Percentiles rank a stretch among this genome's conserved stretches.
phyloP scores from a whole-genome alignment of 2,329 filamentous ascomycete genomes.

The Diplodia scrobiculata region DNA sequence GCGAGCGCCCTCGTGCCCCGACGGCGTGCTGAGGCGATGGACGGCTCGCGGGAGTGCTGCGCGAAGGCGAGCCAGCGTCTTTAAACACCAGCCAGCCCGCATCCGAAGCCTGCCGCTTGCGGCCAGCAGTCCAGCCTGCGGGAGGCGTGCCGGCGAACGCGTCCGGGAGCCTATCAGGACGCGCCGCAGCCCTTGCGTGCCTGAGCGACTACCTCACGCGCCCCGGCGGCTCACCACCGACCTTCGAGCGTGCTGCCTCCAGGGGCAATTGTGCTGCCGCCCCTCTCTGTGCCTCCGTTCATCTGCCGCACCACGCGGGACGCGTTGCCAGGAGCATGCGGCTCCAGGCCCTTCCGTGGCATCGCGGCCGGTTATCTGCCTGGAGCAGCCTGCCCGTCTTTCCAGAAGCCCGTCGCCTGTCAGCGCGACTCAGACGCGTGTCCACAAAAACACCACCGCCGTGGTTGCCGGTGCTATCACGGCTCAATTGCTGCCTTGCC shows the following conservation, averaged over 20 bases:
- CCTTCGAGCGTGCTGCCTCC: neutral
- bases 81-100: conserved; percentile 21
- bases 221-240: conserved; percentile 5
- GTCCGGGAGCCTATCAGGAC: conserved; percentile 24
- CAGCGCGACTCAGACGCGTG: conserved; percentile 2
- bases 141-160: conserved; percentile 9
- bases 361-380: neutral
- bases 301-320: neutral
- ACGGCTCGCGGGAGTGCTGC: neutral
- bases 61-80: conserved; percentile 1
- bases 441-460: conserved; percentile 20
- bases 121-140: conserved; percentile 2
- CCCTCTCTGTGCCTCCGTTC: neutral
- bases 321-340: neutral
- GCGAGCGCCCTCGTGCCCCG: neutral
- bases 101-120: conserved; percentile 14
- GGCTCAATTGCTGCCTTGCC: conserved; percentile 15
- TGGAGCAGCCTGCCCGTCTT: neutral
- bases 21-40: neutral
- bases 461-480: conserved; percentile 22
- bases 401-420: conserved; percentile 2
- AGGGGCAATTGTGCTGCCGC: neutral
- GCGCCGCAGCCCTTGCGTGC: conserved; percentile 22
- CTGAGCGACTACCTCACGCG: neutral
- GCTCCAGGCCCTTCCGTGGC: neutral